Evolutionary conservation across 352 stramenopile genomes (phyloP).

Genomic region (Thalassiosira ordinaria): DNA sequence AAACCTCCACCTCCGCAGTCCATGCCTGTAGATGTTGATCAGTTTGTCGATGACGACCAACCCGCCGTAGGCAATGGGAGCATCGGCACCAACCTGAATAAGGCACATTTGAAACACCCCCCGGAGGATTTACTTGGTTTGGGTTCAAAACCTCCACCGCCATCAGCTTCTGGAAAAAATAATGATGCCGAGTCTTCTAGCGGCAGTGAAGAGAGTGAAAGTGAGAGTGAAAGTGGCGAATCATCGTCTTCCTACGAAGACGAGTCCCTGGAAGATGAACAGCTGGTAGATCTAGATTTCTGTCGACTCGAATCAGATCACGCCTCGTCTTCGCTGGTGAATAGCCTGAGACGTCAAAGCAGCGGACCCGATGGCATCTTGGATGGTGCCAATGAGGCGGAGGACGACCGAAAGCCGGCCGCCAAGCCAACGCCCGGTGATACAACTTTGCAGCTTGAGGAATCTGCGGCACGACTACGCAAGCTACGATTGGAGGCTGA

Average conservation of each 20-base stretch:
- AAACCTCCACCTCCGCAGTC: slow-evolving; percentile 15
- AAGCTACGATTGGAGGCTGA: not conserved
- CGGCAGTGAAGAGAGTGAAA: slow-evolving; percentile 1
- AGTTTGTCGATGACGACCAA: not conserved
- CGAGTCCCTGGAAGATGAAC: slow-evolving; percentile 10
- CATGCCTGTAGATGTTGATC: not conserved
- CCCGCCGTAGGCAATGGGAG: not conserved
- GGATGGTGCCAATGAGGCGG: not conserved
- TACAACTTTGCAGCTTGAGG: not conserved
- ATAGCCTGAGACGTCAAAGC: slow-evolving; percentile 2
- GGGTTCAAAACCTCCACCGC: not conserved
- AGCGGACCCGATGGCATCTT: not conserved
- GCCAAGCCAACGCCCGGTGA: slow-evolving; percentile 7
- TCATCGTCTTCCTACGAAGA: slow-evolving; percentile 1
- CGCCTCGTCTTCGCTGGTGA: slow-evolving; percentile 1
- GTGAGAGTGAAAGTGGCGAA: not conserved
- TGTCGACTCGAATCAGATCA: slow-evolving; percentile 14
- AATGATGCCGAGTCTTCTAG: not conserved
- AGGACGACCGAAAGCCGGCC: slow-evolving; percentile 32
- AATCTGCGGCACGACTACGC: not conserved
- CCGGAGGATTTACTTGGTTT: slow-evolving; percentile 18
- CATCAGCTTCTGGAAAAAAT: not conserved
- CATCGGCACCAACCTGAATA: not conserved
- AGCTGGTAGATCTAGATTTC: slow-evolving; percentile 4
- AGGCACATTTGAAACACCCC: slow-evolving; percentile 21